Base-by-base conservation (phyloP, 768 basidiomycete species). In the Calocybe gangraenosa region DNA sequence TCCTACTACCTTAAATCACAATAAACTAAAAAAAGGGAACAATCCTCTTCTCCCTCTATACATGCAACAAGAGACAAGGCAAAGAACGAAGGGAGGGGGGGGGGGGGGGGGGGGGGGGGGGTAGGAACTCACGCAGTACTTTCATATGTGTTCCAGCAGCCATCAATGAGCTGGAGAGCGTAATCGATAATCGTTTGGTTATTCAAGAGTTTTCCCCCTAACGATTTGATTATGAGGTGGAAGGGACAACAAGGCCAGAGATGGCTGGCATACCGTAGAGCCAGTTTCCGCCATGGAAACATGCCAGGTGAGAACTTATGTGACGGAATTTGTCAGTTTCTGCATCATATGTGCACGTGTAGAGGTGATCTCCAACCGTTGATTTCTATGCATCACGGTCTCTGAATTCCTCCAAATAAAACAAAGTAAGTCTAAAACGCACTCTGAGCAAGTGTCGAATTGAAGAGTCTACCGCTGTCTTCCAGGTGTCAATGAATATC, bases 61-160 rank as follows among this genome's bases (percentile, higher is more conserved):
- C n/a, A n/a, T n/a, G n/a, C n/a, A n/a, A n/a, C n/a, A n/a, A n/a
- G n/a, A n/a, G n/a, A n/a, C n/a, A n/a, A n/a, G n/a, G n/a, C n/a
- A n/a, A n/a, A n/a, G n/a, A n/a, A n/a, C n/a, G n/a, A n/a, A n/a
- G n/a, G n/a, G n/a, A 31, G 8, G 30, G 8, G 30, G 14, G 30
- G 8, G 30, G 8, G 30, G 8, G 14, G 8, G 8, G 14, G 30
- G 8, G 30, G 30, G 14, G 30, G 14, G 30, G 25, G 42, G 17
- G 11, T 15, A 21, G 15, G 11, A 5, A 59, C 79, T 45, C 55
- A 86, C 84, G 71, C 71, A 19, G 82, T 83, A 51, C 81, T 72
- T 3, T 79, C 76, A 56, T 89, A 88, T 0, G 87, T 87, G 58
- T 88, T 87, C 81, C 84, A 84, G 66, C 86, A 88, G 8, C 72